Percentiles rank a stretch among this genome's conserved stretches.
Evolutionary conservation across 805 yeast genomes (phyloP).

Genomic region (Metschnikowia baotianmanensis): DNA sequence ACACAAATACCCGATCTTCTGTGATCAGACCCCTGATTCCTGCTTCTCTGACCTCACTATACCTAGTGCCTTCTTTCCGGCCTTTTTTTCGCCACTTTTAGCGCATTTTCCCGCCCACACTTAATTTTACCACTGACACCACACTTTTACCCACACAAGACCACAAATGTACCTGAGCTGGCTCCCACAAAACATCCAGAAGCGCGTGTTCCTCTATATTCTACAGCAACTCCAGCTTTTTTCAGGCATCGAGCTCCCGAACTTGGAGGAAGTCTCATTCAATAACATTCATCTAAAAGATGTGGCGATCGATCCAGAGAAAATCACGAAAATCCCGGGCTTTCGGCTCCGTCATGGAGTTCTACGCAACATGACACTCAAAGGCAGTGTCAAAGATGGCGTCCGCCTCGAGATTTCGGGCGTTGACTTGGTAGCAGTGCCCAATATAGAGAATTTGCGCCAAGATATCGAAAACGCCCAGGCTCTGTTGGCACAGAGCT

Average conservation of each 20-base stretch:
- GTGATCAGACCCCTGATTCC: too few relatives aligned
- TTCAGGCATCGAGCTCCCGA: slow-evolving; percentile 77
- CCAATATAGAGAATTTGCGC: slow-evolving; percentile 28
- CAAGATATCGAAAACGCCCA: slow-evolving; percentile 32
- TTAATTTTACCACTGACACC: neutral
- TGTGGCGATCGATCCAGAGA: slow-evolving; percentile 70
- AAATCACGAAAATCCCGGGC: slow-evolving; percentile 62
- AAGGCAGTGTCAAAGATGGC: slow-evolving; percentile 68
- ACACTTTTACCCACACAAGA: neutral
- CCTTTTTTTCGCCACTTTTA: neutral
- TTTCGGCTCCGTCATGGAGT: slow-evolving; percentile 60
- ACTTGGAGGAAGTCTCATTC: slow-evolving; percentile 72
- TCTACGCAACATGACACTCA: slow-evolving; percentile 52
- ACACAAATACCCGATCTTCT: too few relatives aligned
- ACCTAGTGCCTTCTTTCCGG: too few relatives aligned
- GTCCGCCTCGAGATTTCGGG: slow-evolving; percentile 59
- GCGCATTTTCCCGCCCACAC: neutral
- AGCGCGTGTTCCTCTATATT: slow-evolving; percentile 73
- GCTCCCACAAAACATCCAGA: slow-evolving; percentile 85
- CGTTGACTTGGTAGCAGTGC: slow-evolving; percentile 44
- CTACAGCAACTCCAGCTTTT: slow-evolving; percentile 79
- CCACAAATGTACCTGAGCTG: slow-evolving; percentile 44
- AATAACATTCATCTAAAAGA: slow-evolving; percentile 51
- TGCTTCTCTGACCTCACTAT: too few relatives aligned
- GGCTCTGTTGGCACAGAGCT: slow-evolving; percentile 66